Conservation (phyloP, 164 flowering plant species). For the Protea cynaroides region DNA sequence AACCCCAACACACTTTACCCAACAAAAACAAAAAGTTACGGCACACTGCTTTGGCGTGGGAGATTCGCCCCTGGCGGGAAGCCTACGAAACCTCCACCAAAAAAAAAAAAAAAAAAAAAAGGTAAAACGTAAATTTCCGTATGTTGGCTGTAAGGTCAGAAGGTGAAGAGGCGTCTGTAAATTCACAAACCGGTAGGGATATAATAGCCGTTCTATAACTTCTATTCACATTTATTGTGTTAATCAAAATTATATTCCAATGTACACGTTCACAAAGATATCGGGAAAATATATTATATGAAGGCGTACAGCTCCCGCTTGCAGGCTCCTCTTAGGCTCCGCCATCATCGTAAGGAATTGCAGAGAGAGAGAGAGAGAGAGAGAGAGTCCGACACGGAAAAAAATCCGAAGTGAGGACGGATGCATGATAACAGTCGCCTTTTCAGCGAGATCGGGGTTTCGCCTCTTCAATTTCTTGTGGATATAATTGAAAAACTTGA, state of each 20-base stretch:
- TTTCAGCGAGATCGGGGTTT: constrained; percentile 15
- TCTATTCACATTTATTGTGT: background rate
- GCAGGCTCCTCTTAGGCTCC: background rate
- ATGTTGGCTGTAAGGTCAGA: too few relatives aligned
- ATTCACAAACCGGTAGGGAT: background rate
- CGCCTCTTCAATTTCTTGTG: background rate
- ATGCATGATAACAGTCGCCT: background rate
- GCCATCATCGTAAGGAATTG: constrained; percentile 5
- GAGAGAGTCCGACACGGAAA: too few relatives aligned
- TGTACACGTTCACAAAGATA: background rate
- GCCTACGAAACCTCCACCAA: too few relatives aligned
- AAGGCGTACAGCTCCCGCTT: constrained; percentile 9
- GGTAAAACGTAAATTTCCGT: too few relatives aligned
- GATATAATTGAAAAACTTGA: constrained; percentile 15
- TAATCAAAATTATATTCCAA: background rate
- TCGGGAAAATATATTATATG: background rate
- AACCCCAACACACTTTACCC: too few relatives aligned
- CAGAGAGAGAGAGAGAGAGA: constrained; percentile 3
- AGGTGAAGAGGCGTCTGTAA: background rate
- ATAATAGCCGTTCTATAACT: background rate
- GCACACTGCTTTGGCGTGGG: too few relatives aligned
- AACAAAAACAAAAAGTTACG: too few relatives aligned
- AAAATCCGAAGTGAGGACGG: too few relatives aligned
- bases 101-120: too few relatives aligned
- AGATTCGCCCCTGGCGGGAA: too few relatives aligned